Evolutionary conservation across 2,329 filamentous ascomycete genomes (phyloP).

Genomic region (Paraphaeosphaeria sporulosa): DNA sequence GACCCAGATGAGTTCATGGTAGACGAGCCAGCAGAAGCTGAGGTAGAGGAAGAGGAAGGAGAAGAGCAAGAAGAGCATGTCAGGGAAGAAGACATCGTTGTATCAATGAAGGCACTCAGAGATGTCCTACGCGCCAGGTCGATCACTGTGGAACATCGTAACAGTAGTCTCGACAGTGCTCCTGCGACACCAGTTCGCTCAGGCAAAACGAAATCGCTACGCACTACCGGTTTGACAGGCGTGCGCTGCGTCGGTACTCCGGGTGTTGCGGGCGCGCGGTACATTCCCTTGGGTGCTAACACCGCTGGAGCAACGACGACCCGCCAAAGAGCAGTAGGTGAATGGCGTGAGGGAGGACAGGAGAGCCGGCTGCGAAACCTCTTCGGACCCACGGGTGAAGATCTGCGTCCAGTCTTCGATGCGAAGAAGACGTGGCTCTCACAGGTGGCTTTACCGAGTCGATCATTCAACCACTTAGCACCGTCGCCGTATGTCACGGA

Average conservation of each 20-base stretch:
- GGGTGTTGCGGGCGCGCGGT: constrained; percentile 2
- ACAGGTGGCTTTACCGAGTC: constrained; percentile 60
- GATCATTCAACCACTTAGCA: constrained; percentile 48
- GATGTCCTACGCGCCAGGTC: constrained; percentile 20
- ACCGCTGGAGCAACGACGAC: constrained; percentile 14
- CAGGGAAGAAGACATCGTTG: constrained; percentile 28
- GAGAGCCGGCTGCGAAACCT: constrained; percentile 56
- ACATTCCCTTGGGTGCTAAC: neutral
- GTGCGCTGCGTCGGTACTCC: neutral
- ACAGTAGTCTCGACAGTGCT: constrained; percentile 17
- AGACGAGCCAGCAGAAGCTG: constrained; percentile 32
- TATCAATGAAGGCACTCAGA: constrained; percentile 47
- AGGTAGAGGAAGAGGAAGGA: constrained; percentile 34
- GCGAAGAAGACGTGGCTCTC: constrained; percentile 61
- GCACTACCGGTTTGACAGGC: neutral
- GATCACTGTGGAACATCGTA: constrained; percentile 11
- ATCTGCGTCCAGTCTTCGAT: constrained; percentile 57
- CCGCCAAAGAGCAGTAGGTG: constrained; percentile 38
- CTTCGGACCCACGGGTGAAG: constrained; percentile 60
- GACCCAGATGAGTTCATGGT: constrained; percentile 37
- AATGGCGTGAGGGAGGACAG: constrained; percentile 42
- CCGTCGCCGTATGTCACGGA: constrained; percentile 54
- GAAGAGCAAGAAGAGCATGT: constrained; percentile 29
- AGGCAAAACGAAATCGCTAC: neutral
- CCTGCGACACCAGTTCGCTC: neutral